Conservation (phyloP, 169 alveolate genomes). For the Cryptosporidium bovis region DNA sequence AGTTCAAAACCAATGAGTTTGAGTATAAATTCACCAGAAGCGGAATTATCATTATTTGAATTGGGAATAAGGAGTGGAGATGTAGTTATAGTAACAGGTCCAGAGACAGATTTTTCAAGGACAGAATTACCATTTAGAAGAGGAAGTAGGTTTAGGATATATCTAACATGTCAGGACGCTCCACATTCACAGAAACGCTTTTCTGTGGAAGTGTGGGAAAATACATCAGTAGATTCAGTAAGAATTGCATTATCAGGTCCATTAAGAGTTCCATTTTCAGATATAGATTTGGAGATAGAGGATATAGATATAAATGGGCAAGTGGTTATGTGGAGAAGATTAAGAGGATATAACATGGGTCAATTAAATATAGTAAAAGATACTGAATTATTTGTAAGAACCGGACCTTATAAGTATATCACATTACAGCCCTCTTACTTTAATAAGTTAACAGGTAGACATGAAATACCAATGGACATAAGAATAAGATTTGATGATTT, state of each 20-base stretch:
- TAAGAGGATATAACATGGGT: conserved; percentile 64
- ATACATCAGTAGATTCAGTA: conserved; percentile 61
- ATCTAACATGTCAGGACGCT: conserved; percentile 56
- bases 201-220: conserved; percentile 68
- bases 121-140: conserved; percentile 60
- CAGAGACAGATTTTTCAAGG: conserved; percentile 63
- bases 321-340: conserved; percentile 74
- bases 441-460: conserved; percentile 56
- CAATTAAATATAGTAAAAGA: conserved; percentile 54
- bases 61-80: conserved; percentile 61
- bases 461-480: conserved; percentile 66
- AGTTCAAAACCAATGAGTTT: conserved; percentile 31
- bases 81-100: conserved; percentile 65
- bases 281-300: conserved; percentile 63
- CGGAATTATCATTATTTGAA: conserved; percentile 52
- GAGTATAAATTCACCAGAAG: conserved; percentile 70
- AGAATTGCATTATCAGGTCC: conserved; percentile 62
- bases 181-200: conserved; percentile 71
- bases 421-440: conserved; percentile 70
- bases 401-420: conserved; percentile 63
- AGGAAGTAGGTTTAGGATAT: conserved; percentile 52
- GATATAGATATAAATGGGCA: conserved; percentile 72
- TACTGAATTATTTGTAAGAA: conserved; percentile 67
- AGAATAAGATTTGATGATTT: conserved; percentile 69
- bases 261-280: conserved; percentile 61